These are phyloP conservation scores for Pyrenophora tritici-repentis DNA, from an alignment of 2,329 filamentous ascomycete genomes.

Conservation along the genomic window DNA sequence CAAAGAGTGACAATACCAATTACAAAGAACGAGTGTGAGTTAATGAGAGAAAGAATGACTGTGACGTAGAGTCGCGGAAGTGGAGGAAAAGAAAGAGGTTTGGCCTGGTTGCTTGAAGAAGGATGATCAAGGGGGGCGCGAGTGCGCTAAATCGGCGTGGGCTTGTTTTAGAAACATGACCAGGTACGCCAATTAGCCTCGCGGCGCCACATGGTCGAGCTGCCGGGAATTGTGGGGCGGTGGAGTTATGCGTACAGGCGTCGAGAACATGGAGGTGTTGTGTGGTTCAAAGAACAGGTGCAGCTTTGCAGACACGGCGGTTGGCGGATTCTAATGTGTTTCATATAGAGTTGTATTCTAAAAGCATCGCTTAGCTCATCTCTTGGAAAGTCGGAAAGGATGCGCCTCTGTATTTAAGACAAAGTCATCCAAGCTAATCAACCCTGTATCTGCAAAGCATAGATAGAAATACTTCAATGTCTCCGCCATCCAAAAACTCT, in stretches of 20 bases:
- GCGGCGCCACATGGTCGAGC: constrained; percentile 8
- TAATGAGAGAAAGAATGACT: constrained; percentile 30
- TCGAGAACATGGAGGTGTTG: constrained; percentile 2
- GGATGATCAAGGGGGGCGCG: constrained; percentile 29
- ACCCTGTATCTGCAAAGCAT: constrained; percentile 51
- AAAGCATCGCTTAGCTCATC: constrained; percentile 45
- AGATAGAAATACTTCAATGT: constrained; percentile 59
- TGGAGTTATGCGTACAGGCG: constrained; percentile 7
- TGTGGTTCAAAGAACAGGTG: background rate
- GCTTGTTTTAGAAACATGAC: constrained; percentile 8
- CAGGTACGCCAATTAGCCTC: constrained; percentile 26
- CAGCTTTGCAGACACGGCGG: background rate
- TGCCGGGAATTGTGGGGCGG: constrained; percentile 14
- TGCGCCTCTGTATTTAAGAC: constrained; percentile 59
- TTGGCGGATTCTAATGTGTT: no score
- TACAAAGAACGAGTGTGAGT: constrained; percentile 21
- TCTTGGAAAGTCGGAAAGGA: constrained; percentile 48
- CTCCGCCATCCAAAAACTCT: constrained; percentile 57
- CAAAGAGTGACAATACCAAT: constrained; percentile 15
- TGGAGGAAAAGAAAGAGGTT: constrained; percentile 18
- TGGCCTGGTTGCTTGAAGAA: constrained; percentile 7
- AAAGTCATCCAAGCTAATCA: constrained; percentile 55
- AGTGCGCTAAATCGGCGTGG: constrained; percentile 26
- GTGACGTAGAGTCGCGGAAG: constrained; percentile 25
- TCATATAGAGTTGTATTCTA: background rate